Base-by-base conservation (phyloP, 2,329 filamentous ascomycete genomes). In the Colletotrichum nymphaeae region DNA sequence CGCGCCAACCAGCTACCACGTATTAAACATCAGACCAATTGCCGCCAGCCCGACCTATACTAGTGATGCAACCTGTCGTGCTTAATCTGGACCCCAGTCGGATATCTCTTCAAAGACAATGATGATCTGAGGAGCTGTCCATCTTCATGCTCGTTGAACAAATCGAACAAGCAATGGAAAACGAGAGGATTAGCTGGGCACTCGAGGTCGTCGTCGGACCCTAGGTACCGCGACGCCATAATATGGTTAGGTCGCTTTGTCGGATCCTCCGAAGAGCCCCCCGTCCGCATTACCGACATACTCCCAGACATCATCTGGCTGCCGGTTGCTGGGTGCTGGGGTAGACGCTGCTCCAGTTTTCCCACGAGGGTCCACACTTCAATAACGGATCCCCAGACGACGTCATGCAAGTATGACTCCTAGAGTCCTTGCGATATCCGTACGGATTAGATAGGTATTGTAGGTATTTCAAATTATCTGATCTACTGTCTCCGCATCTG, bases 371-470 rank as follows among this genome's bases (percentile, higher is more conserved):
- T 12, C 53, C 70, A 73, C 60, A 55, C 8, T 26, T 59, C 24
- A 65, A 52, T 56, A 46, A 73, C 56, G 70, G 70, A 70, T 49
- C 67, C 70, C 70, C 55, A 70, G 67, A 73, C 60, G 70, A 73
- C 70, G 70, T 73, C 70, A 73, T 73, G 70, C 67, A 73, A 65
- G 46, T 66, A 65, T 69, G 66, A 69, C 60, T 69, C n/a, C 30
- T 49, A n/a, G 42, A n/a, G 42, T 49, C 42, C 19, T 49, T 49
- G 26, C 24, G 22, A 46, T 58, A 32, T 42, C 7, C 42, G 19
- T 9, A 22, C 19, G 16, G 37, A 42, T 42, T 42, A 16, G 37
- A 42, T 42, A 19, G 37, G 42, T n/a, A 49, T 11, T 12, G 32
- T 35, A 35, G 32, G 32, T 35, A 9, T 49, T 9, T 49, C 42